A percentile compares a stretch with the other conserved stretches of the same genome.
phyloP scores from a whole-genome alignment of 768 basidiomycete genomes.

The Hypholoma sublateritium region DNA sequence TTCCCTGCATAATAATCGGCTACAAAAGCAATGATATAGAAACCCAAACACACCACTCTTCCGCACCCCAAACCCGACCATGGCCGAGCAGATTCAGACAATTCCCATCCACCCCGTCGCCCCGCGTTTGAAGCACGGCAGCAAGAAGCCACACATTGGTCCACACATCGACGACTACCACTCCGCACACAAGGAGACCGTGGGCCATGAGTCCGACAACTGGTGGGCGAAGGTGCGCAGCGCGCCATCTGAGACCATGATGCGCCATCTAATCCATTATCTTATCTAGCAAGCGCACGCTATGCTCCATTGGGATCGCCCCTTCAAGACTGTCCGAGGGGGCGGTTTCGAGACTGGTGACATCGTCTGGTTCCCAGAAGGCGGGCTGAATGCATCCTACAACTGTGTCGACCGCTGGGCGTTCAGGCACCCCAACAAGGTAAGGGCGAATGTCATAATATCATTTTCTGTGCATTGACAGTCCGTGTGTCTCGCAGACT shows the following conservation, averaged over 20 bases:
- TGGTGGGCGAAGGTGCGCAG: constrained; percentile 86
- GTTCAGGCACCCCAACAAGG: constrained; percentile 83
- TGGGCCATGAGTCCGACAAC: constrained; percentile 75
- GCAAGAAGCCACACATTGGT: constrained; percentile 74
- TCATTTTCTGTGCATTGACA: constrained; percentile 1
- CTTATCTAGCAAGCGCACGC: constrained; percentile 62
- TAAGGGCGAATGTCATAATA: constrained; percentile 20
- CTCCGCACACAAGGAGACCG: constrained; percentile 61
- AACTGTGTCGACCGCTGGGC: constrained; percentile 99
- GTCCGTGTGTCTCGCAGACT: constrained; percentile 43
- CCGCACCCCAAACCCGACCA: constrained; percentile 21
- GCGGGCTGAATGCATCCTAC: constrained; percentile 89
- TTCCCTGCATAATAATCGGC: constrained; percentile 16
- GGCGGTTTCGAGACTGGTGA: constrained; percentile 86
- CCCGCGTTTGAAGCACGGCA: constrained; percentile 61
- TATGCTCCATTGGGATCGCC: constrained; percentile 82
- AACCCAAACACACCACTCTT: constrained; percentile 9
- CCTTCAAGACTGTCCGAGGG: constrained; percentile 83
- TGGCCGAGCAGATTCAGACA: constrained; percentile 35
- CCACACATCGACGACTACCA: constrained; percentile 78
- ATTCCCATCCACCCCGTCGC: constrained; percentile 70
- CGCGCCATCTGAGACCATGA: background rate
- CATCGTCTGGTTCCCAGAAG: constrained; percentile 96
- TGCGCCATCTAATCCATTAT: constrained; percentile 1
- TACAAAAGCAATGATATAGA: constrained; percentile 16